phyloP scores from a whole-genome alignment of 108 stramenopile species.

The Cyclotella distinguenda region DNA sequence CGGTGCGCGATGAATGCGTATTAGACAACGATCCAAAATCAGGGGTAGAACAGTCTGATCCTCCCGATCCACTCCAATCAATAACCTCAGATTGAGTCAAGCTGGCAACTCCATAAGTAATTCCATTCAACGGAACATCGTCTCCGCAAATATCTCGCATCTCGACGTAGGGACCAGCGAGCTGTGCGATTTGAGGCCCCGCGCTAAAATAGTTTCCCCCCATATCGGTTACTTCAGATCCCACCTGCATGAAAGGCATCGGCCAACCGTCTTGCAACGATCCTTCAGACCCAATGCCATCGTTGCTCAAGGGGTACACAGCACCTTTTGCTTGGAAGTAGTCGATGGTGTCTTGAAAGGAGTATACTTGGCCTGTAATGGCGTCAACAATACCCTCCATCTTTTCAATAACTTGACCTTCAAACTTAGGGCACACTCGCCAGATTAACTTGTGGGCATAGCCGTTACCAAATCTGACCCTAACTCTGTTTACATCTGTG shows the following conservation, averaged over 20 bases:
- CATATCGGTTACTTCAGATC: neutral
- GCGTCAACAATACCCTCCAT: conserved; percentile 21
- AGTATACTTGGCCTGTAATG: conserved; percentile 1
- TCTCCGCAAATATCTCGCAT: conserved; percentile 17
- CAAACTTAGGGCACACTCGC: conserved; percentile 26
- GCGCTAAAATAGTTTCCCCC: conserved; percentile 10
- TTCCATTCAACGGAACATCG: neutral
- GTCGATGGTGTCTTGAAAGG: conserved; percentile 14
- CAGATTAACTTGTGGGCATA: conserved; percentile 8
- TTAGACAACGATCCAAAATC: neutral
- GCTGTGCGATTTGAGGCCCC: conserved; percentile 6
- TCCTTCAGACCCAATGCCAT: conserved; percentile 14
- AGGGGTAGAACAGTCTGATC: conserved; percentile 6
- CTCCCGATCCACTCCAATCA: conserved; percentile 16
- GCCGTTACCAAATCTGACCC: neutral
- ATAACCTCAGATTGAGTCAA: conserved; percentile 11
- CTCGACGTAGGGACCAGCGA: conserved; percentile 11
- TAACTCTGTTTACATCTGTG: neutral
- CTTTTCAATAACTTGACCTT: conserved; percentile 12
- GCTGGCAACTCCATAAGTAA: neutral
- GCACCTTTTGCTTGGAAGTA: conserved; percentile 20
- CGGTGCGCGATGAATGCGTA: conserved; percentile 14
- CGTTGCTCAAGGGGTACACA: conserved; percentile 27
- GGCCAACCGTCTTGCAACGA: conserved; percentile 23
- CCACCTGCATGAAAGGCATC: conserved; percentile 32